phyloP scores from a whole-genome alignment of 805 yeast genomes.

The Priceomyces haplophilus region DNA sequence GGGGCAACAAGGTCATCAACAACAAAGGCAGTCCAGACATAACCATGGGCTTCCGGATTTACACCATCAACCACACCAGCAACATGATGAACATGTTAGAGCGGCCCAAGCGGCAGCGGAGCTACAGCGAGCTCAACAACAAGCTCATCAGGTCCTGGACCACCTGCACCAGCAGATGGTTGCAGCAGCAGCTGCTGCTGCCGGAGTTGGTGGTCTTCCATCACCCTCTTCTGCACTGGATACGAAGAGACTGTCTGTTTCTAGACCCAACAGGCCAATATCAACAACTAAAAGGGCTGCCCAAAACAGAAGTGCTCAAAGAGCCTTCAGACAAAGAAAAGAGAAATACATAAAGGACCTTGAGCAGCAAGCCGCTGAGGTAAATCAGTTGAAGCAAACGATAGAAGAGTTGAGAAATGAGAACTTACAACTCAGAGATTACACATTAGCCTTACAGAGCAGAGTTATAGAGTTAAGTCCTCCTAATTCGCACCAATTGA shows the following conservation, averaged over 20 bases:
- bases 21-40: slow-evolving; percentile 5
- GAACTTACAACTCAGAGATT: slow-evolving; percentile 68
- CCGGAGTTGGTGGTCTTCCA: slow-evolving; percentile 7
- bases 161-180: slow-evolving; percentile 9
- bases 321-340: slow-evolving; percentile 83
- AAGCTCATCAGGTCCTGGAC: slow-evolving; percentile 9
- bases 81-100: slow-evolving; percentile 10
- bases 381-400: slow-evolving; percentile 58
- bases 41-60: slow-evolving; percentile 5
- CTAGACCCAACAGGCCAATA: slow-evolving; percentile 34
- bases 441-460: slow-evolving; percentile 66
- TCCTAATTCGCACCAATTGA: slow-evolving; percentile 21
- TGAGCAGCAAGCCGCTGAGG: slow-evolving; percentile 65
- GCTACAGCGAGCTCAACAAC: slow-evolving; percentile 15
- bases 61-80: slow-evolving; percentile 11
- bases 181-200: slow-evolving; percentile 11
- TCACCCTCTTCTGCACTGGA: slow-evolving; percentile 1
- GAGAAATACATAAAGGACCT: slow-evolving; percentile 78
- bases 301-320: slow-evolving; percentile 89
- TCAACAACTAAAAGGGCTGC: slow-evolving; percentile 80
- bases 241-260: not conserved
- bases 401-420: slow-evolving; percentile 68
- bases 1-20: slow-evolving; percentile 13
- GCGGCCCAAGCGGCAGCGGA: slow-evolving; percentile 12
- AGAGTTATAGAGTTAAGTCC: slow-evolving; percentile 52